A percentile compares a stretch with the other conserved stretches of the same genome.
These are phyloP conservation scores for Meira nashicola DNA, from an alignment of 1,284 basidiomycete species.

Conservation along the genomic window DNA sequence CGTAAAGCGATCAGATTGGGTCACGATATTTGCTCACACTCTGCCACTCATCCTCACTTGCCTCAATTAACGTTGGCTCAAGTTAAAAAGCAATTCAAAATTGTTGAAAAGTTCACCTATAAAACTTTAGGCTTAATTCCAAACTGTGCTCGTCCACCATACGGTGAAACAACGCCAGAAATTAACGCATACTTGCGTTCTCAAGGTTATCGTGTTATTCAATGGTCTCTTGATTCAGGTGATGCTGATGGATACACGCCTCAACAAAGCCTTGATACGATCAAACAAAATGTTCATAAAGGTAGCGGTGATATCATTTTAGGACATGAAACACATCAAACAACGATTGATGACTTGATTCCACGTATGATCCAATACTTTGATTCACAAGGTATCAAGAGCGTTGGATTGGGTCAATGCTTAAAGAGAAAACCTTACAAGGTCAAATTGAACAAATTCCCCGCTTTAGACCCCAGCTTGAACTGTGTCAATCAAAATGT, in stretches of 20 bases:
- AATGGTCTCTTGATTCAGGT: background rate
- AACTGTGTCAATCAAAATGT: background rate
- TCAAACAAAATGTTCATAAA: background rate
- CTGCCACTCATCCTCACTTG: slow-evolving; percentile 1
- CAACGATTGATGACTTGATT: background rate
- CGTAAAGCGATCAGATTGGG: background rate
- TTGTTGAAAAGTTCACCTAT: background rate
- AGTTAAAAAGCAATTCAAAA: background rate
- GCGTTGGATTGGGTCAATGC: background rate
- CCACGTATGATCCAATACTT: background rate
- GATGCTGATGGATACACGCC: background rate
- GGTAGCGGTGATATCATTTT: background rate
- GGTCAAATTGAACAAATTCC: background rate
- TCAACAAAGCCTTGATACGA: background rate
- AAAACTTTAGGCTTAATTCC: slow-evolving; percentile 1
- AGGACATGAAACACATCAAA: background rate
- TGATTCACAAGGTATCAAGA: background rate
- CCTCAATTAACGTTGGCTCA: background rate
- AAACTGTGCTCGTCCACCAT: background rate
- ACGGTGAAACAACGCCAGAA: background rate
- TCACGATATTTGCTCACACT: background rate
- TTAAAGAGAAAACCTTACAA: background rate
- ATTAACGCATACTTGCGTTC: background rate
- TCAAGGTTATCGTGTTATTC: background rate
- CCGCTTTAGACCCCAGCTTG: background rate